These are phyloP conservation scores for Leucoagaricus sp. DNA, from an alignment of 1,284 basidiomycete species.

Conservation along the genomic window DNA sequence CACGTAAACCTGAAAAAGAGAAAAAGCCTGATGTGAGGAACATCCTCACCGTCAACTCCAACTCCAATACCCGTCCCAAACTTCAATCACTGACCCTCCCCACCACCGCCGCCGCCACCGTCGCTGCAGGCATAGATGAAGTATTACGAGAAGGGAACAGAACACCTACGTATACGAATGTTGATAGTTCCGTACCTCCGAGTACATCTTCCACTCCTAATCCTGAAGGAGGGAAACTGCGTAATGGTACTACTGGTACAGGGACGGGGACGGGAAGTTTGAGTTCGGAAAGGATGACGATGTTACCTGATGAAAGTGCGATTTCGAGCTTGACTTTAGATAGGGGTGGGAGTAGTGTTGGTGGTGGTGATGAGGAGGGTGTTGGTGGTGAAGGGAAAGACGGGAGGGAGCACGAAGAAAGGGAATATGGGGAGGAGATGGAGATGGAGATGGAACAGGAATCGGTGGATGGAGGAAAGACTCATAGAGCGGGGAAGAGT, in stretches of 20 bases:
- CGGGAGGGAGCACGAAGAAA: conserved; percentile 21
- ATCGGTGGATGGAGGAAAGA: conserved; percentile 15
- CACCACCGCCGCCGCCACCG: too few species aligned
- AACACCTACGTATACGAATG: neutral
- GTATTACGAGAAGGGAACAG: neutral
- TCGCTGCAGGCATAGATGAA: too few species aligned
- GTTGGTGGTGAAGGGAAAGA: conserved; percentile 19
- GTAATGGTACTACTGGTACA: neutral
- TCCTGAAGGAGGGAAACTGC: conserved; percentile 17
- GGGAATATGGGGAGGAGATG: conserved; percentile 23
- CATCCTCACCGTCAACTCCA: conserved; percentile 31
- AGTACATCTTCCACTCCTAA: neutral
- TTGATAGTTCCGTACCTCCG: neutral
- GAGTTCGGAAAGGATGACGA: conserved; percentile 7
- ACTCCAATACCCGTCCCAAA: neutral
- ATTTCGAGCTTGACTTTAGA: conserved; percentile 76
- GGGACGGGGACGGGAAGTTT: conserved; percentile 8
- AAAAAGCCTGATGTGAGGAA: conserved; percentile 49
- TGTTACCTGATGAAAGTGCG: conserved; percentile 31
- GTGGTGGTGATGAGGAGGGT: conserved; percentile 25
- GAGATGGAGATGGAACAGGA: conserved; percentile 23
- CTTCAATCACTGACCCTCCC: neutral
- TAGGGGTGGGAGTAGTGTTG: conserved; percentile 22
- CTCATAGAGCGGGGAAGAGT: conserved; percentile 12
- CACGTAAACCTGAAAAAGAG: conserved; percentile 45